These are phyloP conservation scores for Leptodermis oblonga DNA, from an alignment of 257 asterid species.

Conservation along the genomic window DNA sequence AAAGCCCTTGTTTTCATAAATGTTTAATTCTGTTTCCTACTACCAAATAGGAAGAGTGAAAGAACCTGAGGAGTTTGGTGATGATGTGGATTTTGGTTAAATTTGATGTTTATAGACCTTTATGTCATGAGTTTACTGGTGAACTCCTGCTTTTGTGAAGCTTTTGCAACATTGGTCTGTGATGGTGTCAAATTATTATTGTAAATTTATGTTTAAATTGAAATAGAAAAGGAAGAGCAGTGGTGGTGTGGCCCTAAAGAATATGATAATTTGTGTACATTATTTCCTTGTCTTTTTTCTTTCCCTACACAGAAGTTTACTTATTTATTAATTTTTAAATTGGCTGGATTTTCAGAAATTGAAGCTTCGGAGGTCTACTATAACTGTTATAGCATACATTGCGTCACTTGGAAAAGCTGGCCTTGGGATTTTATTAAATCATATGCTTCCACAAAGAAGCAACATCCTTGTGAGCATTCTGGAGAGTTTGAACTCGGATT, in stretches of 20 bases:
- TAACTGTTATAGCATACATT: conserved; percentile 74
- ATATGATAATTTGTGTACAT: neutral
- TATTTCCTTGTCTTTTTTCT: neutral
- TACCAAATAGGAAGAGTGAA: neutral
- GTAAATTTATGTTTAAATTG: too few species aligned
- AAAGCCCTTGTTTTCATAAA: too few species aligned
- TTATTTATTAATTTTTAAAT: conserved; percentile 1
- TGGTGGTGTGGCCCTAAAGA: neutral
- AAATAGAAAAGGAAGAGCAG: neutral
- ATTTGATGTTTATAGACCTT: too few species aligned
- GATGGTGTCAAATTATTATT: neutral
- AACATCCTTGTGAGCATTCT: conserved; percentile 57
- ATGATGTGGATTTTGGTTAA: neutral
- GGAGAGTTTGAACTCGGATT: conserved; percentile 60
- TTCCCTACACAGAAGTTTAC: neutral
- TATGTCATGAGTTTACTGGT: neutral
- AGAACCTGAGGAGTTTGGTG: neutral
- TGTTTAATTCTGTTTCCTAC: neutral
- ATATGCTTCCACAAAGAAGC: conserved; percentile 45
- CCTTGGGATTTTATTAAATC: conserved; percentile 51
- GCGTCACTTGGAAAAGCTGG: conserved; percentile 74
- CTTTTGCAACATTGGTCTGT: neutral
- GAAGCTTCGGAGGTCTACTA: conserved; percentile 76
- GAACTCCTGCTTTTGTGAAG: neutral
- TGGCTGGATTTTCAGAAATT: conserved; percentile 57